Evolutionary conservation across 2,329 filamentous ascomycete genomes (phyloP), one percentile per base, ranked within the genome.

Genomic region (Alternaria rosae): DNA sequence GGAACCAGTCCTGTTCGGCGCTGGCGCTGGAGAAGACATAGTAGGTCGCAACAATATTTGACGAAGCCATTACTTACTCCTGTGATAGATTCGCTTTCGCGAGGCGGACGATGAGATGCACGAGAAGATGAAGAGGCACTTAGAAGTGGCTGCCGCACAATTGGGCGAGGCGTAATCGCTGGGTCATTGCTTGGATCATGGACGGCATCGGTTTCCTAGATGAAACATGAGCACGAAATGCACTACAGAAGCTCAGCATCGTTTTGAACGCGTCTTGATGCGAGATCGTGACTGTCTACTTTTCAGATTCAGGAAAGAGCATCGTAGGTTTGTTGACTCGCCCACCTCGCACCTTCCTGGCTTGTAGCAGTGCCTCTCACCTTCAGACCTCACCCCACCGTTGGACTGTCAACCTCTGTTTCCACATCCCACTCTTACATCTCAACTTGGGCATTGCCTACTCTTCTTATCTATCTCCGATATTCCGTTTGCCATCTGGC

Each of bases 1-100:
- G 1, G 94, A 98, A 69, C 83, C 89, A 2, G 89, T 92, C 5
- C 81, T 98, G 23, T 98, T 89, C 80, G 92, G 93, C 6, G 85
- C 85, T 61, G 82, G 83, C 6, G 81, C 82, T 28, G 81, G 86
- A 10, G 91, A 93, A 76, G 92, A 97, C 68, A 84, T 92, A 79
- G 92, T 94, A 83, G 58, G 75, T 53, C 12, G 32, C 32, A 12
- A 15, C 28, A 20, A 17, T 23, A 15, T 20, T 10, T 25, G 23
- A 23, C n/a, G 21, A n/a, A 10, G 28, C 25, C 47, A 20, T 15
- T 20, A 48, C 61, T 71, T 38, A 71, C 50, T 15, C 2, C n/a
- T 15, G n/a, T 7, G 42, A 21, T 21, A 81, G 79, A 80, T 81
- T 44, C 78, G 77, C 20, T 81, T 81, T 55, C 71, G 75, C 15